A percentile compares a stretch with the other conserved stretches of the same genome.
Evolutionary conservation across 176 grass and related monocot genomes (phyloP).

Genomic region (Typha latifolia): DNA sequence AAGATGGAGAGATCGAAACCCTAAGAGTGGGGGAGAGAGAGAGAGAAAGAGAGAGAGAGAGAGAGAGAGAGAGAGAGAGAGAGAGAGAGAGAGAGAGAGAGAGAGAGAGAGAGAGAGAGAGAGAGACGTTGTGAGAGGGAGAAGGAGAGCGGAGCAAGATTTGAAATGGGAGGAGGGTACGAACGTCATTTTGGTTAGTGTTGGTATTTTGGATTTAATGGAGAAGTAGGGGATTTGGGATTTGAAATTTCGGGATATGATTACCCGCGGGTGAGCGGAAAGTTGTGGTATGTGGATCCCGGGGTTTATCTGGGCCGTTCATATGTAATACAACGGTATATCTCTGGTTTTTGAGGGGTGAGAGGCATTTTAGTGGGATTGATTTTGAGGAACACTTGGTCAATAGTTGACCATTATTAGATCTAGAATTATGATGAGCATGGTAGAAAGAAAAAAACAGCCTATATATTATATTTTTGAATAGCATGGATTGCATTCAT

Average conservation of each 20-base stretch:
- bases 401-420: too few species aligned
- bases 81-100: not conserved
- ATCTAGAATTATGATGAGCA: too few species aligned
- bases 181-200: not conserved
- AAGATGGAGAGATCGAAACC: not conserved
- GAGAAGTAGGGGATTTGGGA: not conserved
- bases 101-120: not conserved
- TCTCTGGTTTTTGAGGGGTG: too few species aligned
- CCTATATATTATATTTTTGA: too few species aligned
- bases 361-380: too few species aligned
- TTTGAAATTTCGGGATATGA: not conserved
- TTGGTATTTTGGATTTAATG: not conserved
- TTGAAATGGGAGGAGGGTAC: conserved; percentile 1
- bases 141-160: not conserved
- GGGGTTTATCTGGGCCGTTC: too few species aligned
- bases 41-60: not conserved
- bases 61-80: not conserved
- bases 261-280: not conserved
- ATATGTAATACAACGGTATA: too few species aligned
- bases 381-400: too few species aligned
- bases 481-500: too few species aligned
- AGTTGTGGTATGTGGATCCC: too few species aligned
- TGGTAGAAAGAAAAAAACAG: too few species aligned
- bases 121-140: not conserved
- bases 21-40: not conserved